Percentiles rank a stretch among this genome's conserved stretches.
Evolutionary conservation across 768 basidiomycete species (phyloP).

Genomic region (Chiua virens): DNA sequence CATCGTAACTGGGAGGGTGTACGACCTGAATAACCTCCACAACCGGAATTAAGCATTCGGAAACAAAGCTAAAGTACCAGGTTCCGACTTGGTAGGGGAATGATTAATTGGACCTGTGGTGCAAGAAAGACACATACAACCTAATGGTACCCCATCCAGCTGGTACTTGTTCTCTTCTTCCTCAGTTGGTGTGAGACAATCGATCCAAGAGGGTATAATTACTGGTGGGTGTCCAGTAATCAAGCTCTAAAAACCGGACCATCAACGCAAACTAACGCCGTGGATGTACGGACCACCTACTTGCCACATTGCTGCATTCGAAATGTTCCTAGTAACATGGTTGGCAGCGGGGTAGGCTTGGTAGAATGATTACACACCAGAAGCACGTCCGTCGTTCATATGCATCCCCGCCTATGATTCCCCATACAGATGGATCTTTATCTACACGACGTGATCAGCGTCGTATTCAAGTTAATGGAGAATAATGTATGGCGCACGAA

Average conservation of each 20-base stretch:
- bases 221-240: slow-evolving; percentile 50
- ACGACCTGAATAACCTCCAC: slow-evolving; percentile 40
- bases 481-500: slow-evolving; percentile 11
- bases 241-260: slow-evolving; percentile 31
- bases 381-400: slow-evolving; percentile 56
- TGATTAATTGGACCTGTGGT: neutral
- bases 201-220: slow-evolving; percentile 42
- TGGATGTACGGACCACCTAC: neutral
- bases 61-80: slow-evolving; percentile 45
- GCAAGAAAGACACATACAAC: slow-evolving; percentile 38
- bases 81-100: slow-evolving; percentile 40
- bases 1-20: slow-evolving; percentile 46
- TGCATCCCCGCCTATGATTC: slow-evolving; percentile 47
- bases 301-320: slow-evolving; percentile 50
- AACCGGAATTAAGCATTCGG: slow-evolving; percentile 44
- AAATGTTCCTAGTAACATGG: slow-evolving; percentile 34
- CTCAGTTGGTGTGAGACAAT: slow-evolving; percentile 46
- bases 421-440: slow-evolving; percentile 52
- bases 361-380: slow-evolving; percentile 32
- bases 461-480: neutral
- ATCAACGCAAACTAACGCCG: neutral
- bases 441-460: slow-evolving; percentile 32
- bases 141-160: slow-evolving; percentile 41
- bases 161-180: slow-evolving; percentile 47
- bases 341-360: neutral